Evolutionary conservation across 129 eudicot genomes (phyloP), one percentile per base, ranked within the genome.

Genomic region (Kitagawia praeruptora): DNA sequence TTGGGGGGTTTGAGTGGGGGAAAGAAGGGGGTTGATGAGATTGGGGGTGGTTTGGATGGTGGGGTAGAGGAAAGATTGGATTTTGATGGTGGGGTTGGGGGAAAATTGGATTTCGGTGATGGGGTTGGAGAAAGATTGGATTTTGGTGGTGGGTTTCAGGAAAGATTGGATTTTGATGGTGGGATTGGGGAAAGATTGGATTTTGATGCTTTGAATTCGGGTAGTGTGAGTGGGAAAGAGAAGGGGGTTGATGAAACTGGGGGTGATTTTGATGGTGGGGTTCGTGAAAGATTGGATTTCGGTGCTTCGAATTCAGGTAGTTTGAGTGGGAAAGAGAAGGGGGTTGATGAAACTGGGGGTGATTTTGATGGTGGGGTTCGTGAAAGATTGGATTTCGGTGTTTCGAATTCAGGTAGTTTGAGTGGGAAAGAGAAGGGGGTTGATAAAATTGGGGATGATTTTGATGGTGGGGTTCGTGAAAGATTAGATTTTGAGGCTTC

Each of bases 371-470:
- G 64, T 1, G 11, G 64, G 64, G 64, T 21, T 21, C 0, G 8
- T 1, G 64, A 54, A 21, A 54, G 8, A 54, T 54, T 54, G 28
- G 11, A 19, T 54, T 54, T 54, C 21, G 27, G 14, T 18, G 14
- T 8, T 51, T 51, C 1, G 23, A 18, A 1, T 51, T 16, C 48
- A 48, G 76, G 78, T 53, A 37, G 12, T 54, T 9, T 69, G 79
- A 54, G 27, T 37, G 77, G 81, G 28, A 16, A 10, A 10, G 53
- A 53, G 79, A 78, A 58, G 47, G 37, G 23, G 27, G 5, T 15
- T 76, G 79, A 73, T 41, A 75, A 38, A 46, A 74, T 18, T 72
- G 47, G 75, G 39, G 82, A 14, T 72, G 73, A 2, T 16, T 19
- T 72, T 23, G 75, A 46, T 14, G 28, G 25, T 13, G 44, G 56